phyloP scores from a whole-genome alignment of 768 basidiomycete species.

The Hortiboletus flavorubellus region DNA sequence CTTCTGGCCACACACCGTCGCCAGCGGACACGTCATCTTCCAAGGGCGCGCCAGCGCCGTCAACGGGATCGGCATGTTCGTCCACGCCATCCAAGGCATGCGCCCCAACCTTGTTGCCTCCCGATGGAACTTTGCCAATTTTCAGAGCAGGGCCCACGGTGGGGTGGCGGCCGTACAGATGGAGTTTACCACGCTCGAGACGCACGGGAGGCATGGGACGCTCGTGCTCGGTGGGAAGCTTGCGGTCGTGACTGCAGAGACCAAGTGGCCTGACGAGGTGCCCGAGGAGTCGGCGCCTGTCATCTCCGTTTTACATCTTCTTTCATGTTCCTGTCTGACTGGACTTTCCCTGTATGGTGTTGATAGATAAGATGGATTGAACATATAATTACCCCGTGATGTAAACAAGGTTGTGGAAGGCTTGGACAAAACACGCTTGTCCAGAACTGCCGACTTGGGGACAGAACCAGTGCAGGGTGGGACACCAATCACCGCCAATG shows the following conservation, averaged over 20 bases:
- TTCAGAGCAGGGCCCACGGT: constrained; percentile 70
- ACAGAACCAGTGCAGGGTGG: too few relatives aligned
- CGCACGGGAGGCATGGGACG: constrained; percentile 73
- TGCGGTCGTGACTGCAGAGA: constrained; percentile 74
- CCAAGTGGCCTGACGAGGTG: constrained; percentile 66
- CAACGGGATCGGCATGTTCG: constrained; percentile 76
- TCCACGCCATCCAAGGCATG: constrained; percentile 98
- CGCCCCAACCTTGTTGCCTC: constrained; percentile 90
- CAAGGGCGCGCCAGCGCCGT: constrained; percentile 58
- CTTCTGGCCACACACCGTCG: constrained; percentile 77
- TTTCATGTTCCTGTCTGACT: too few relatives aligned
- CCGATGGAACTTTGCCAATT: constrained; percentile 93
- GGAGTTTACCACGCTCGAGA: constrained; percentile 87
- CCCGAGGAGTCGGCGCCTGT: constrained; percentile 45
- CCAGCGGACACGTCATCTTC: constrained; percentile 63
- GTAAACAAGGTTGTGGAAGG: too few relatives aligned
- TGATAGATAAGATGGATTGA: too few relatives aligned
- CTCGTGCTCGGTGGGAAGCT: constrained; percentile 80
- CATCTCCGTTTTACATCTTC: constrained; percentile 38
- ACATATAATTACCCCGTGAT: too few relatives aligned
- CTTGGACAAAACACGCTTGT: too few relatives aligned
- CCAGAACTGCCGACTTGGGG: too few relatives aligned
- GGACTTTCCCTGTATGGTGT: too few relatives aligned
- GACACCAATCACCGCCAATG: too few relatives aligned
- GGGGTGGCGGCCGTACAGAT: constrained; percentile 88